Percentiles rank a stretch among this genome's conserved stretches.
Evolutionary conservation across 2,329 filamentous ascomycete genomes (phyloP).

Genomic region (Ophiosphaerella herpotricha): DNA sequence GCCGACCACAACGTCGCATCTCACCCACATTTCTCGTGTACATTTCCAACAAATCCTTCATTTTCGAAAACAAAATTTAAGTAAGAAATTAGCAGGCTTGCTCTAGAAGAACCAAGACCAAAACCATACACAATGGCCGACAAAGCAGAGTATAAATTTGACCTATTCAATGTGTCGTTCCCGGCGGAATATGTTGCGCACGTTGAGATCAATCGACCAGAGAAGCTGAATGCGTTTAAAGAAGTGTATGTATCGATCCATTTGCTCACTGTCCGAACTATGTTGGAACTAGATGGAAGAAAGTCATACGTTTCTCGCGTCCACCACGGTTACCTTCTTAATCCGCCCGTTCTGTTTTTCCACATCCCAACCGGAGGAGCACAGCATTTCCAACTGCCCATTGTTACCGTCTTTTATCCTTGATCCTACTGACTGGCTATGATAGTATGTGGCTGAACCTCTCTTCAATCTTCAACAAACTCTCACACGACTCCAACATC

Average conservation of each 20-base stretch:
- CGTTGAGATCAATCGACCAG: conserved; percentile 85
- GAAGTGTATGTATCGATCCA: conserved; percentile 56
- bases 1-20: too few relatives aligned
- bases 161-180: conserved; percentile 75
- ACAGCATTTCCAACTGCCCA: background rate
- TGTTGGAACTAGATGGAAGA: background rate
- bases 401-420: too few relatives aligned
- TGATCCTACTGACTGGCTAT: background rate
- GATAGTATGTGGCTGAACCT: conserved; percentile 83
- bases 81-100: background rate
- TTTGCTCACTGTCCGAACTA: background rate
- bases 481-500: conserved; percentile 73
- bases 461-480: conserved; percentile 69
- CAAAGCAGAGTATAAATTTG: conserved; percentile 51
- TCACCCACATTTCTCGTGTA: too few relatives aligned
- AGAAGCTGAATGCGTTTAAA: conserved; percentile 87
- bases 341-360: too few relatives aligned
- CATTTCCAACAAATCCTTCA: too few relatives aligned
- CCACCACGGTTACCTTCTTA: too few relatives aligned
- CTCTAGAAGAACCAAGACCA: background rate
- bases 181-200: conserved; percentile 78
- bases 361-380: background rate
- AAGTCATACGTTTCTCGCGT: background rate
- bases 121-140: conserved; percentile 25
- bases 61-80: conserved; percentile 12